Evolutionary conservation across 1,139 yeast genomes (phyloP).

Genomic region (Kodamaea arcana): DNA sequence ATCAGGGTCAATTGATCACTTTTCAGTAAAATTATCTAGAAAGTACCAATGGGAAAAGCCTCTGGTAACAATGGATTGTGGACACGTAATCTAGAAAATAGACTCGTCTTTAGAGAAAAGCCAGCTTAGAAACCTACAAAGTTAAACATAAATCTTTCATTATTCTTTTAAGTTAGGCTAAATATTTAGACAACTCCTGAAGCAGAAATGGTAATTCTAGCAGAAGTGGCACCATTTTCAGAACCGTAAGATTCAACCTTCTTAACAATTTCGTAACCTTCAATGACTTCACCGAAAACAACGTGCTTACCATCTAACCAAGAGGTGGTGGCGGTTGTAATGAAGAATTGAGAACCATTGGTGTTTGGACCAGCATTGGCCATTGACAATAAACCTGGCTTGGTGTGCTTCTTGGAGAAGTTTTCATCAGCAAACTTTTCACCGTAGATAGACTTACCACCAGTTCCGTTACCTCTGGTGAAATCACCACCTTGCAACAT

Average conservation of each 20-base stretch:
- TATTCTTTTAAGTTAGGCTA: too few species aligned
- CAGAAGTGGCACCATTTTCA: conserved; percentile 74
- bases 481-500: conserved; percentile 99
- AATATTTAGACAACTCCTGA: too few species aligned
- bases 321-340: conserved; percentile 92
- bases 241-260: conserved; percentile 87
- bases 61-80: too few species aligned
- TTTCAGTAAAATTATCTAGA: too few species aligned
- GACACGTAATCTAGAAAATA: too few species aligned
- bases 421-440: conserved; percentile 93
- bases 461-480: conserved; percentile 92
- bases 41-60: too few species aligned
- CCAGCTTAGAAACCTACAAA: too few species aligned
- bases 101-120: too few species aligned
- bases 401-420: conserved; percentile 79
- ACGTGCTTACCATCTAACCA: conserved; percentile 99
- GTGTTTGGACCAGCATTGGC: conserved; percentile 99
- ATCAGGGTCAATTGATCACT: too few species aligned
- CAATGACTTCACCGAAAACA: conserved; percentile 95
- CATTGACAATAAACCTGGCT: conserved; percentile 96
- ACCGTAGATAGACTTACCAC: conserved; percentile 99
- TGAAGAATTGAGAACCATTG: conserved; percentile 98
- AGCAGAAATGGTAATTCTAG: conserved; percentile 72
- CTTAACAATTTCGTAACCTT: conserved; percentile 89
- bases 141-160: too few species aligned